Conservation (phyloP, 2,329 filamentous ascomycete species). For the Pseudogymnoascus sp. region DNA sequence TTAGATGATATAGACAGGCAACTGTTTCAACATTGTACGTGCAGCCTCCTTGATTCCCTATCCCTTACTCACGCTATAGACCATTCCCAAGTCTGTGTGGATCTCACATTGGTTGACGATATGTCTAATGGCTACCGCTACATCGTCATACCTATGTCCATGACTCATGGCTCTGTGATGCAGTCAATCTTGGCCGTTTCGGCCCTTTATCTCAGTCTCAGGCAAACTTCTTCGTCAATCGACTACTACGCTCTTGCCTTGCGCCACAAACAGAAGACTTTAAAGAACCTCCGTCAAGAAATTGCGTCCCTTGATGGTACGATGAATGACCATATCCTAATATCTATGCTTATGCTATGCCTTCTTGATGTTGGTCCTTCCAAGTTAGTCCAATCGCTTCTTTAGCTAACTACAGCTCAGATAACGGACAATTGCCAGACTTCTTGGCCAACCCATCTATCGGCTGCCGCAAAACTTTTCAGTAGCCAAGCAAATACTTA, state of each 20-base stretch:
- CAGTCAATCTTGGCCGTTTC: constrained; percentile 13
- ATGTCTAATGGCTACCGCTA: constrained; percentile 16
- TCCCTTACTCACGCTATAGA: constrained; percentile 1
- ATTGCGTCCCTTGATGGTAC: constrained; percentile 9
- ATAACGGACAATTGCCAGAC: constrained; percentile 16
- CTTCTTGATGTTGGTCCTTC: constrained; percentile 14
- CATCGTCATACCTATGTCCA: constrained; percentile 13
- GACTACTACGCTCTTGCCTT: constrained; percentile 15
- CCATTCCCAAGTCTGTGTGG: constrained; percentile 13
- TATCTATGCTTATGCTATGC: constrained; percentile 14
- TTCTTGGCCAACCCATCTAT: constrained; percentile 15
- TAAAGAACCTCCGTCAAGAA: constrained; percentile 11
- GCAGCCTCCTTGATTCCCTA: neutral
- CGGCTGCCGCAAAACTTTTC: constrained; percentile 13
- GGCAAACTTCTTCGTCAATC: neutral
- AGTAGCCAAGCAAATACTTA: neutral
- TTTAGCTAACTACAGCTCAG: neutral
- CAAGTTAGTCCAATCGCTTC: neutral
- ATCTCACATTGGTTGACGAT: constrained; percentile 15
- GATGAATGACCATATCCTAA: constrained; percentile 14
- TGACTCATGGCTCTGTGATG: constrained; percentile 13
- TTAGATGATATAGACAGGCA: constrained; percentile 11
- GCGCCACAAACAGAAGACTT: constrained; percentile 13
- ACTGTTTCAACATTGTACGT: constrained; percentile 15
- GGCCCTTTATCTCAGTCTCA: constrained; percentile 13